phyloP scores from a whole-genome alignment of 768 basidiomycete genomes.

The Coprinopsis sp. region DNA sequence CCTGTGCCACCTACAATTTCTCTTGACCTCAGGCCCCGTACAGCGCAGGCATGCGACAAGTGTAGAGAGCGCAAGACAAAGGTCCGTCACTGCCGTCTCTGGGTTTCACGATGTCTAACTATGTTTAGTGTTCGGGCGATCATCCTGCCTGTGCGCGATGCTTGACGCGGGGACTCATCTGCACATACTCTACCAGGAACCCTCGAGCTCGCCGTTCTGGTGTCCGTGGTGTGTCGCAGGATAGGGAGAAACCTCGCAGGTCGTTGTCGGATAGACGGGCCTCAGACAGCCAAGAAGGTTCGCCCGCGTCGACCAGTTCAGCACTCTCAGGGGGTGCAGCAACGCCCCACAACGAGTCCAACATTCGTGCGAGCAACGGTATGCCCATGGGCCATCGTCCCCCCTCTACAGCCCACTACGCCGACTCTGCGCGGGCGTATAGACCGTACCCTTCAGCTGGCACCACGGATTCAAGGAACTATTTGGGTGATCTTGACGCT shows the following conservation, averaged over 20 bases:
- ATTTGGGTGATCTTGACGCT: no score
- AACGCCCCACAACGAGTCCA: background rate
- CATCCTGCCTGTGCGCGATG: conserved; percentile 51
- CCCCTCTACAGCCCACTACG: background rate
- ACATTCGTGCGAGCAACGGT: background rate
- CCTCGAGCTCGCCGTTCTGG: conserved; percentile 28
- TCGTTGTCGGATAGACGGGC: no score
- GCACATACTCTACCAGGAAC: conserved; percentile 43
- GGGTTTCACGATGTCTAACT: background rate
- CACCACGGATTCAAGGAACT: background rate
- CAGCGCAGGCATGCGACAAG: conserved; percentile 52
- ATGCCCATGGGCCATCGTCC: background rate
- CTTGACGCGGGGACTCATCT: conserved; percentile 42
- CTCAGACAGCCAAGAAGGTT: no score
- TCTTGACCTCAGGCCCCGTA: conserved; percentile 37
- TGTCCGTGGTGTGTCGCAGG: background rate
- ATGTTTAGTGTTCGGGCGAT: conserved; percentile 50
- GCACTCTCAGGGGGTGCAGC: no score
- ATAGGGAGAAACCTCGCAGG: no score
- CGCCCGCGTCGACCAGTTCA: background rate
- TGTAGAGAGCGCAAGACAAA: conserved; percentile 57
- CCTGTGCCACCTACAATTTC: no score
- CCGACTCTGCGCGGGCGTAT: background rate
- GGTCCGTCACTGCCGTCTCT: conserved; percentile 25
- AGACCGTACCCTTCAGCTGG: background rate